Evolutionary conservation across 768 basidiomycete genomes (phyloP), one percentile per base, ranked within the genome.

Genomic region (Cantharellus anzutake): DNA sequence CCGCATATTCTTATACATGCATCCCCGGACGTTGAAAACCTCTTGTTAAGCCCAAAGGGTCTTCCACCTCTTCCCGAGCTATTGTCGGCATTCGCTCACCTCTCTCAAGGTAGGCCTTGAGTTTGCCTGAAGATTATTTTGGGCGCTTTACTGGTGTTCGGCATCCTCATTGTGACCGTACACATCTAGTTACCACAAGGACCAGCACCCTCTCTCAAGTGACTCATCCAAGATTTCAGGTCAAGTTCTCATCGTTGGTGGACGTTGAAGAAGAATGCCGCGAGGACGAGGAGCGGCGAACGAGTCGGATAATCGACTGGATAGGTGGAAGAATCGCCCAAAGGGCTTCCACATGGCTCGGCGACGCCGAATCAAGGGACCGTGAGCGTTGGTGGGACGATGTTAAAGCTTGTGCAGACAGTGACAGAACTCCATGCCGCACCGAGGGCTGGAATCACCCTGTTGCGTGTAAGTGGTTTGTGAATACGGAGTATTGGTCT

Each of bases 361-460:
- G 81, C 48, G 80, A 84, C 65, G 66, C 81, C 51, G 80, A 84
- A 61, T 73, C 70, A 39, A 61, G 70, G 2, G 72, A 71, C 5
- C 73, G 75, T 51, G 71, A 68, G 42, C 71, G 66, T 61, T 91
- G 88, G 88, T 91, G 88, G 88, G 83, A 87, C 63, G 88, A 91
- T 67, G 74, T 91, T 42, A 74, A 76, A 65, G 75, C 80, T 5
- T 91, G 88, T 68, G 75, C 77, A 1, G 83, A 90, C 67, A 86
- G 84, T 0, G 86, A 90, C 66, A 75, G 79, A 68, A 73, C 82
- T 5, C 88, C 88, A 5, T 79, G 78, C 41, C 81, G 75, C 66
- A 67, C 71, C 0, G 88, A 91, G 66, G 83, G 80, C 53, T 91
- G 88, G 88, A 91, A 89, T 66, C 88, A 91, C 70, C 88, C 88